Evolutionary conservation across 495 filamentous ascomycete species (phyloP).

Genomic region (Xylaria palmicola): DNA sequence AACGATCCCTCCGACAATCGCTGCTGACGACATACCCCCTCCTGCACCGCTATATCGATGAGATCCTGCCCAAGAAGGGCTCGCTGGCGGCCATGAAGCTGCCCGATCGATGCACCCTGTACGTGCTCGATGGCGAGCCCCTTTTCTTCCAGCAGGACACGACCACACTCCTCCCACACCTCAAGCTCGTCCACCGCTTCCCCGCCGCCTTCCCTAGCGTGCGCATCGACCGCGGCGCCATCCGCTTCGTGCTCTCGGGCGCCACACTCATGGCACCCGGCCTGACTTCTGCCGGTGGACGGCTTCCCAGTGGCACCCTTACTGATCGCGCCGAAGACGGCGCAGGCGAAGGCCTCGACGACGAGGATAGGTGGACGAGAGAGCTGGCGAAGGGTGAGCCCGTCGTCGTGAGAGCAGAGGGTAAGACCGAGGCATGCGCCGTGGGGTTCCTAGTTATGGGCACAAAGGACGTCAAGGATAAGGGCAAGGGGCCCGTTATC

Average conservation of each 20-base stretch:
- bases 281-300: constrained; percentile 75
- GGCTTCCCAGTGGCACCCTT: constrained; percentile 59
- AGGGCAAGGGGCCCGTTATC: constrained; percentile 88
- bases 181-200: constrained; percentile 72
- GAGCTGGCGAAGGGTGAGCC: constrained; percentile 74
- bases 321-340: constrained; percentile 40
- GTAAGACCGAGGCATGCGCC: constrained; percentile 87
- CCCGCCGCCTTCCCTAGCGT: constrained; percentile 63
- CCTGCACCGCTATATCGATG: constrained; percentile 86
- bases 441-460: constrained; percentile 83
- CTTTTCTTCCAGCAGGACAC: constrained; percentile 92
- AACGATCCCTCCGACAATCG: constrained; percentile 79
- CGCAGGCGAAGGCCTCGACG: constrained; percentile 44
- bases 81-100: constrained; percentile 89
- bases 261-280: constrained; percentile 96
- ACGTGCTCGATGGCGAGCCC: constrained; percentile 70
- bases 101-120: constrained; percentile 84
- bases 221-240: constrained; percentile 88
- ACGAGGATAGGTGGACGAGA: constrained; percentile 50
- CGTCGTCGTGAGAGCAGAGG: constrained; percentile 87
- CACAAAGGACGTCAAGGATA: constrained; percentile 87
- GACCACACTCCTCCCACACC: constrained; percentile 71
- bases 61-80: constrained; percentile 93
- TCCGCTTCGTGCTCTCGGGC: constrained; percentile 91
- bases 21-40: constrained; percentile 81